These are phyloP conservation scores for Nepenthes mirabilis DNA, from an alignment of 148 eudicot species.

Conservation along the genomic window DNA sequence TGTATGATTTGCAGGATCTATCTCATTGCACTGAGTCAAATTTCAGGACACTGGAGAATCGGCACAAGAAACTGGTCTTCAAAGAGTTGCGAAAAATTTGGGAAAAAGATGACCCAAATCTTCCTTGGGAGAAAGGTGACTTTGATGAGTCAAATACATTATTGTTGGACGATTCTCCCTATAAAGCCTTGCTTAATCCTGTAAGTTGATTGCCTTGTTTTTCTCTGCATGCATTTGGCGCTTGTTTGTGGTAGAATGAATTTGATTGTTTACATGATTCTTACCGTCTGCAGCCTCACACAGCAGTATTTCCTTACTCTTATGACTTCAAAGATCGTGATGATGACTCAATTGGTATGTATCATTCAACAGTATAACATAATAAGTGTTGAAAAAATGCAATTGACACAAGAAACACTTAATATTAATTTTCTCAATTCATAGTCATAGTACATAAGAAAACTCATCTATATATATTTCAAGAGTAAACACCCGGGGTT, in stretches of 20 bases:
- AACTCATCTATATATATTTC: no score
- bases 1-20: conserved; percentile 40
- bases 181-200: conserved; percentile 89
- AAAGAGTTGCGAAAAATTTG: conserved; percentile 74
- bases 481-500: no score
- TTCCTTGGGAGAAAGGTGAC: conserved; percentile 62
- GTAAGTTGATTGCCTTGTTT: conserved; percentile 29
- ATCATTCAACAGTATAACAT: not conserved
- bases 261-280: conserved; percentile 2
- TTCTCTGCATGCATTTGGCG: not conserved
- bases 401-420: not conserved
- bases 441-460: not conserved
- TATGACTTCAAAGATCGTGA: conserved; percentile 40
- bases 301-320: conserved; percentile 70
- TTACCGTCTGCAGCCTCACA: conserved; percentile 40
- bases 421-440: no score
- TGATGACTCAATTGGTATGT: conserved; percentile 68
- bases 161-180: conserved; percentile 93
- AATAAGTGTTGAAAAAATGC: no score
- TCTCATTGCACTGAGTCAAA: conserved; percentile 66
- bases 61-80: conserved; percentile 66
- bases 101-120: conserved; percentile 36
- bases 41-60: conserved; percentile 67
- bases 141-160: conserved; percentile 72
- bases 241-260: not conserved